Conservation (phyloP, 2,329 filamentous ascomycete species). For the Cryphonectria carpinicola region DNA sequence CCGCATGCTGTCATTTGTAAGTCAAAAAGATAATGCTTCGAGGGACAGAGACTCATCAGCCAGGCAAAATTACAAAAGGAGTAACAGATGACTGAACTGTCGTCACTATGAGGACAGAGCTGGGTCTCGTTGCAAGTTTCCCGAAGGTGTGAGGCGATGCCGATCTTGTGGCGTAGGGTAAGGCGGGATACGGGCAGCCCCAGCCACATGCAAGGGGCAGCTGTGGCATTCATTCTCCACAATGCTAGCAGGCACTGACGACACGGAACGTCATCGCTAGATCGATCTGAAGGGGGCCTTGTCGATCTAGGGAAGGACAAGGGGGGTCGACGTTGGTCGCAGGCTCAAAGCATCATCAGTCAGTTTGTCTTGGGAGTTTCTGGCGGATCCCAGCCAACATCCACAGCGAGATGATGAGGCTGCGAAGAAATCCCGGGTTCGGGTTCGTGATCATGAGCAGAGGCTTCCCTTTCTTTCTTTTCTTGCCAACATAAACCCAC, state of each 20-base stretch:
- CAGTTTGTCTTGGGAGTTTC: neutral
- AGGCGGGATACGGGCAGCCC: neutral
- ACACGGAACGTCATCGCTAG: constrained; percentile 8
- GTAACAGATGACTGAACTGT: neutral
- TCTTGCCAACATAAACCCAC: too few relatives aligned
- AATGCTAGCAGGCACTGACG: constrained; percentile 4
- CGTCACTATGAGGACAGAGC: constrained; percentile 6
- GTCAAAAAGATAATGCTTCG: neutral
- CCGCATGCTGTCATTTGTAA: neutral
- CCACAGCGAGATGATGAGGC: neutral
- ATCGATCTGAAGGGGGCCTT: neutral
- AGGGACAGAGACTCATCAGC: neutral
- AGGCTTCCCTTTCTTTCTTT: too few relatives aligned
- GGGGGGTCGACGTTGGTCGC: neutral
- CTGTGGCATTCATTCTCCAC: constrained; percentile 1
- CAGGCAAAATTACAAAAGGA: neutral
- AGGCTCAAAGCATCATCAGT: neutral
- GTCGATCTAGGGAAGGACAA: neutral
- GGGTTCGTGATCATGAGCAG: too few relatives aligned
- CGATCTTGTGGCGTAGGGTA: constrained; percentile 12
- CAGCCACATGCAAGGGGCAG: constrained; percentile 1
- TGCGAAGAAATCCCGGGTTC: neutral
- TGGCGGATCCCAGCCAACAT: neutral
- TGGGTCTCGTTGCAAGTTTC: neutral
- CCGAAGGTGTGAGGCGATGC: neutral